Conservation (phyloP, 164 flowering plant species). For the Hamamelis virginiana region DNA sequence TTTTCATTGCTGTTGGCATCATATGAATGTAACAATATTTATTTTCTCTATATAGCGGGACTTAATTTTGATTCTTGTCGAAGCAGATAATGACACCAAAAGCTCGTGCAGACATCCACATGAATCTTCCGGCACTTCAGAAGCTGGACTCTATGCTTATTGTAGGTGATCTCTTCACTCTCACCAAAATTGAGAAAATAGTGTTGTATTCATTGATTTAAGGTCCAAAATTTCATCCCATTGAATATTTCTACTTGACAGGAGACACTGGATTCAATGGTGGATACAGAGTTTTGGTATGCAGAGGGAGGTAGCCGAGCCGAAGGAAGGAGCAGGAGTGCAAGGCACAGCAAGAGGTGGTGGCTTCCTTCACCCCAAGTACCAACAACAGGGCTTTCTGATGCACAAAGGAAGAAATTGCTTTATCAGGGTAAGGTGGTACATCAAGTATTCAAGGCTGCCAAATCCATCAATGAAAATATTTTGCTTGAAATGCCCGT, state of each 20-base stretch:
- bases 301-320: slow-evolving; percentile 83
- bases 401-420: slow-evolving; percentile 53
- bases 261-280: slow-evolving; percentile 86
- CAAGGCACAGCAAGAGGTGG: slow-evolving; percentile 71
- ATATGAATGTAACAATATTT: not conserved
- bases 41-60: not conserved
- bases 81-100: slow-evolving; percentile 95
- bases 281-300: slow-evolving; percentile 87
- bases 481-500: slow-evolving; percentile 77
- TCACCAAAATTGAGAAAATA: not conserved
- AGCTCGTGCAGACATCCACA: slow-evolving; percentile 79
- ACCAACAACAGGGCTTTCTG: slow-evolving; percentile 71
- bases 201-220: not conserved
- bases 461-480: slow-evolving; percentile 67
- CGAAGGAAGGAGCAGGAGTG: slow-evolving; percentile 63
- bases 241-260: slow-evolving; percentile 23
- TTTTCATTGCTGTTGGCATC: not conserved
- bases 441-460: slow-evolving; percentile 87
- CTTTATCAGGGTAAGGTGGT: slow-evolving; percentile 58
- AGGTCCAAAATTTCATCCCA: not conserved
- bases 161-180: slow-evolving; percentile 51
- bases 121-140: slow-evolving; percentile 94
- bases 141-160: slow-evolving; percentile 93
- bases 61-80: slow-evolving; percentile 11
- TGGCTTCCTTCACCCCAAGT: slow-evolving; percentile 93